Conservation (phyloP, 805 yeast genomes). For the Blastobotrys attinorum region DNA sequence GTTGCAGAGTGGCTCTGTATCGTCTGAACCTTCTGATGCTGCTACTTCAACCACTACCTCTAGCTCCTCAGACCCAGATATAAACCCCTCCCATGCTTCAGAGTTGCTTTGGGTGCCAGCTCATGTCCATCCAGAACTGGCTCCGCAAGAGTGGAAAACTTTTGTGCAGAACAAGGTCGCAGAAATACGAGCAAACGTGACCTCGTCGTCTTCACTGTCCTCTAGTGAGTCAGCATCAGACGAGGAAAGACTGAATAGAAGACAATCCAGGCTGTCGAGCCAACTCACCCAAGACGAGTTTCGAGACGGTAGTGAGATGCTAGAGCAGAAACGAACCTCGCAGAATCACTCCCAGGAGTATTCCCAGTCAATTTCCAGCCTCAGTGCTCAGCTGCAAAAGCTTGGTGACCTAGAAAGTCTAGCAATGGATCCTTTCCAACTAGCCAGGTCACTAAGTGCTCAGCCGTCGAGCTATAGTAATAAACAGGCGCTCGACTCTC, state of each 20-base stretch:
- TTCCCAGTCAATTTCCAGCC: constrained; percentile 25
- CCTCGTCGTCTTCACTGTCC: not conserved
- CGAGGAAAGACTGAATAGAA: constrained; percentile 7
- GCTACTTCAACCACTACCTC: not conserved
- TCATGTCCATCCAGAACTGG: constrained; percentile 84
- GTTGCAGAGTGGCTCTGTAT: no score
- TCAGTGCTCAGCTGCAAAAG: constrained; percentile 64
- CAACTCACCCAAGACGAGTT: constrained; percentile 28
- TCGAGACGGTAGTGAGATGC: constrained; percentile 27
- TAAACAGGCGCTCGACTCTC: not conserved
- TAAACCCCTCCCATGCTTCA: constrained; percentile 16
- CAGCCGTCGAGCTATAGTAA: constrained; percentile 5
- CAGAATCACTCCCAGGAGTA: constrained; percentile 13
- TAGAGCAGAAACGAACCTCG: constrained; percentile 20
- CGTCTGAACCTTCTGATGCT: not conserved
- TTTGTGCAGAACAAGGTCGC: constrained; percentile 34
- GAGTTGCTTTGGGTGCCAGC: constrained; percentile 91
- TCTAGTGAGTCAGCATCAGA: not conserved
- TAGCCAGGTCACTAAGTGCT: constrained; percentile 66
- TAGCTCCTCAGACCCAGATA: not conserved
- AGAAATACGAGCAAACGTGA: constrained; percentile 24
- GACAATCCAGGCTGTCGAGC: constrained; percentile 28
- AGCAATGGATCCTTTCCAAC: constrained; percentile 71
- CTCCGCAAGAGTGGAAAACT: constrained; percentile 66
- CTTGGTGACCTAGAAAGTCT: constrained; percentile 52